Base-by-base conservation (phyloP, 257 asterid species). In the Solanum ahanhuiri region DNA sequence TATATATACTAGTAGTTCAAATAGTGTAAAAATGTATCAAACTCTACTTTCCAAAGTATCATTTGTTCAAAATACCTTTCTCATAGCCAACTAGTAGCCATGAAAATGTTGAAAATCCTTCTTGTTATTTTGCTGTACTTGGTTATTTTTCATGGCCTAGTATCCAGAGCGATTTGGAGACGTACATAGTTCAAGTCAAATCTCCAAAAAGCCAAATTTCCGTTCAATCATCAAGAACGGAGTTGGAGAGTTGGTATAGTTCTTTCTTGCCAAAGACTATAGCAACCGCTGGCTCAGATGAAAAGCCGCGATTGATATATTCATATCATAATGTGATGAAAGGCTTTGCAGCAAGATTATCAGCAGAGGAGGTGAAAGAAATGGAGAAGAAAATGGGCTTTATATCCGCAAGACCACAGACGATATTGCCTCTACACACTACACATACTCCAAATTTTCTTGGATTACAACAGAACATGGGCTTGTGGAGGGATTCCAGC, bases 271-370 rank as follows among this genome's bases (percentile, higher is more conserved):
- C 91, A 4, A 41, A 83, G 31, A 35, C 57, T 22, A 64, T 77
- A 7, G 64, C 48, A 20, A 64, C 89, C 2, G 2, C 18, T 77
- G 64, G 39, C 58, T 79, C 86, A 66, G 2, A 60, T 23, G 89
- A 85, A 31, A 51, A 39, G 28, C 30, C 83, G 0, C 87, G 90
- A 1, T 75, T 90, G 5, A 43, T 43, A 43, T 43, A 43, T 43
- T 43, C 17, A 9, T 93, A 92, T 73, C 92, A 64, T 81, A 86
- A 89, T 43, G 91, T 92, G 64, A 67, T 92, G 51, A 87, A 43
- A 28, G 94, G 95, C 1, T 91, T 93, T 30, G 93, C 94, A 1
- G 95, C 95, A 4, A 89, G 64, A 86, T 88, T 93, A 72, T 85
- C 95, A 2, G 64, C 81, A 0, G 86, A 84, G 5, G 90, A 92